Base-by-base conservation (phyloP, 2,329 filamentous ascomycete species). In the Drechslerella dactyloides region DNA sequence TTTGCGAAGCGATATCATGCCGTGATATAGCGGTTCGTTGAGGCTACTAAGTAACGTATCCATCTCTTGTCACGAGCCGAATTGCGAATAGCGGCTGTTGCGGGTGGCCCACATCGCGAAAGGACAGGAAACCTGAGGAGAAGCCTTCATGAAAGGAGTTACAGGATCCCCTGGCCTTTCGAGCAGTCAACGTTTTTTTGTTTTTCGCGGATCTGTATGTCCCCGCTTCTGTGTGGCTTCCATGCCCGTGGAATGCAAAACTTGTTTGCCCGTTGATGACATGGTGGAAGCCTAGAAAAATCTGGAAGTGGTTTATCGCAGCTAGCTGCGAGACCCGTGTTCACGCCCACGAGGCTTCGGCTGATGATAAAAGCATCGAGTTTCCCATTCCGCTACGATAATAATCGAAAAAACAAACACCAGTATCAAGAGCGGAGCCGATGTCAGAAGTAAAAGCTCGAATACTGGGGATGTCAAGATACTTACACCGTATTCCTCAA, bases 261-360 rank as follows among this genome's bases (percentile, higher is more conserved):
- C 52, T 57, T 48, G 44, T 23, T 48, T 42, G 37, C 37, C 37
- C 37, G 17, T 15, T 48, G n/a, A 48, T 48, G 19, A 48, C 44
- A 48, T 17, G 17, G 23, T 52, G 53, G 53, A 62, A 40, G 65
- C 65, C 65, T 69, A 52, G 35, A 63, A 56, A 40, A 72, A 65
- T 37, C 64, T 48, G 60, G 55, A 60, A 40, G 60, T 72, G 65
- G 65, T 53, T 70, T 70, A 70, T 70, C 65, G 63, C n/a, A 8
- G 27, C 27, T 53, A 58, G 65, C 65, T 62, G 58, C 63, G 65
- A 37, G 42, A 57, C 19, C 58, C 56, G 46, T 21, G 19, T 51
- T 44, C 55, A 57, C 19, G 51, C 11, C 44, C 19, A 42, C 37
- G 37, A 42, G 54, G 56, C 23, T 55, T 65, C 60, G 68, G 68